phyloP scores from a whole-genome alignment of 768 basidiomycete genomes.

The Gelatoporia subvermispora region DNA sequence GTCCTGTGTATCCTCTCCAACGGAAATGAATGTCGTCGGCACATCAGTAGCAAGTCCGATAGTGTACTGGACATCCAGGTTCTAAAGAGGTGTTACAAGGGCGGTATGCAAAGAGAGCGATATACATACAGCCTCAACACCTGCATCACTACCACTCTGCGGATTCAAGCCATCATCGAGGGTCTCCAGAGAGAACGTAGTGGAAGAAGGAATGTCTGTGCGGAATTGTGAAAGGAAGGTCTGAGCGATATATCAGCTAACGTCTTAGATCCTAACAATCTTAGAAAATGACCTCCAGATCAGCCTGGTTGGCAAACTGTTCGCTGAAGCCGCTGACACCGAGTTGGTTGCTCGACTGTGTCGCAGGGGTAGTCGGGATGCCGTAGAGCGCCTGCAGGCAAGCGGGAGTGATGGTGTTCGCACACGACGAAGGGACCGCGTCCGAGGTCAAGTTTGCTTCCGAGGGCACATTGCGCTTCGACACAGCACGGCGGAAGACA shows the following conservation, averaged over 20 bases:
- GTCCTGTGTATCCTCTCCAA: constrained; percentile 21
- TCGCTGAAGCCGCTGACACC: constrained; percentile 19
- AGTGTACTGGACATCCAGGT: constrained; percentile 31
- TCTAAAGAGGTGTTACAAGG: constrained; percentile 5
- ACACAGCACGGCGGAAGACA: constrained; percentile 15
- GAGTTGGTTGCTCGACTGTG: constrained; percentile 10
- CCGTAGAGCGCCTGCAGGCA: constrained; percentile 21
- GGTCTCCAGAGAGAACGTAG: constrained; percentile 1
- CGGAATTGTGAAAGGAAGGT: constrained; percentile 11
- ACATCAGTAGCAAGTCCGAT: constrained; percentile 27
- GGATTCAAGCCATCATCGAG: constrained; percentile 11
- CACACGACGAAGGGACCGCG: constrained; percentile 22
- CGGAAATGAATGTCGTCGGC: constrained; percentile 25
- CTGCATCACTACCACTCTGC: constrained; percentile 18
- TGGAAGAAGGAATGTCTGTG: constrained; percentile 7
- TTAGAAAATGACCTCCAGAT: constrained; percentile 16
- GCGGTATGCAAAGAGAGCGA: background rate
- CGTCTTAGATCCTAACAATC: background rate
- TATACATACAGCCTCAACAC: constrained; percentile 23
- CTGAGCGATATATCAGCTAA: background rate
- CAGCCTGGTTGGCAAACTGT: constrained; percentile 17
- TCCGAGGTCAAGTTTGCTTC: constrained; percentile 41
- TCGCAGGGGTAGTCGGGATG: constrained; percentile 16
- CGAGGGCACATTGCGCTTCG: constrained; percentile 17
- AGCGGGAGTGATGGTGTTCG: constrained; percentile 16